Evolutionary conservation across 768 basidiomycete genomes (phyloP).

Genomic region (Psilocybe subaeruginosa): DNA sequence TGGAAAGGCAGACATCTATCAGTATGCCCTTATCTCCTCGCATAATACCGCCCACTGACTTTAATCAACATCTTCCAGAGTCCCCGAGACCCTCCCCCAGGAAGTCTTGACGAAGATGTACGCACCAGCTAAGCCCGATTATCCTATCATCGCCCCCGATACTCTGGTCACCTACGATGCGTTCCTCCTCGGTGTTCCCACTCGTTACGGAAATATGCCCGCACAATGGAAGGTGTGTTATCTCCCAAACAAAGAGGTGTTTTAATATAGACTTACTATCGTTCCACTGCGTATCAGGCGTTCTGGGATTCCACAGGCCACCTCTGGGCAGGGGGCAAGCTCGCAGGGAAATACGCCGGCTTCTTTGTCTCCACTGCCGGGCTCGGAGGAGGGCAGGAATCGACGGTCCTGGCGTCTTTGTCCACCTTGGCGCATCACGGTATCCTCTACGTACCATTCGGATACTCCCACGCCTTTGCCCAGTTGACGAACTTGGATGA

Average conservation of each 20-base stretch:
- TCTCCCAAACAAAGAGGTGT: neutral
- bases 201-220: slow-evolving; percentile 82
- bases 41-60: neutral
- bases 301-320: slow-evolving; percentile 82
- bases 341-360: slow-evolving; percentile 71
- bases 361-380: slow-evolving; percentile 72
- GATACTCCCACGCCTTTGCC: slow-evolving; percentile 30
- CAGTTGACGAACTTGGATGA: slow-evolving; percentile 46
- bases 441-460: slow-evolving; percentile 40
- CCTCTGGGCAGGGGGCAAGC: slow-evolving; percentile 57
- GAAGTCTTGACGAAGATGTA: slow-evolving; percentile 73
- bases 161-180: slow-evolving; percentile 67
- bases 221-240: slow-evolving; percentile 73
- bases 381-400: slow-evolving; percentile 71
- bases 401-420: slow-evolving; percentile 48
- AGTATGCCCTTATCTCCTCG: slow-evolving; percentile 41
- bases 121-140: slow-evolving; percentile 70
- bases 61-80: slow-evolving; percentile 38
- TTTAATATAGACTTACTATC: neutral
- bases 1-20: slow-evolving; percentile 53
- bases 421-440: slow-evolving; percentile 70
- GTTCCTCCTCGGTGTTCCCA: slow-evolving; percentile 76
- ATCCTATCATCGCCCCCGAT: slow-evolving; percentile 65
- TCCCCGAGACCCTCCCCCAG: slow-evolving; percentile 74
- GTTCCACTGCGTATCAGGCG: slow-evolving; percentile 36